Evolutionary conservation across 164 flowering plant species (phyloP).

Genomic region (Chimonanthus praecox): DNA sequence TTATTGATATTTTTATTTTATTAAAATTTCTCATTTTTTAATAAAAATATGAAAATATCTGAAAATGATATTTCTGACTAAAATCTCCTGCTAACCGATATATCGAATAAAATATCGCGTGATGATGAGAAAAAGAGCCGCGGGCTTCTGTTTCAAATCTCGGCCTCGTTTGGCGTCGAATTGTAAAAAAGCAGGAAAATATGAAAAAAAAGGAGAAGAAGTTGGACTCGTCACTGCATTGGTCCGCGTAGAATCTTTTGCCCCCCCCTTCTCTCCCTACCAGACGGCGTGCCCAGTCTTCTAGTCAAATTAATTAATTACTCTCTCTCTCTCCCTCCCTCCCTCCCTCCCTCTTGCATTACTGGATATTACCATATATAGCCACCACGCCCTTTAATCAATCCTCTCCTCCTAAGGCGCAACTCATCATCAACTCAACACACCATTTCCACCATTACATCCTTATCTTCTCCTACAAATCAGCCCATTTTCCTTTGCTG

Average conservation of each 20-base stretch:
- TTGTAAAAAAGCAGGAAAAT: background rate
- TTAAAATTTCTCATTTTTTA: no score
- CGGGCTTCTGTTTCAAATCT: background rate
- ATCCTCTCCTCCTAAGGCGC: background rate
- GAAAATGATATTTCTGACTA: no score
- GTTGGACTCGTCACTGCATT: background rate
- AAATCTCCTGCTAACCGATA: no score
- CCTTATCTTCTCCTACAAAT: no score
- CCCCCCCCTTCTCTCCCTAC: background rate
- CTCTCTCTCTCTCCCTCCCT: background rate
- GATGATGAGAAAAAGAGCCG: background rate
- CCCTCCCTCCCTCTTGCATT: background rate
- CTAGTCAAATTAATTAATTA: background rate
- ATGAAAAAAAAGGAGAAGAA: background rate
- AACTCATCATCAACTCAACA: background rate
- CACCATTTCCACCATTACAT: background rate
- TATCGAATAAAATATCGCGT: no score
- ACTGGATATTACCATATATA: no score
- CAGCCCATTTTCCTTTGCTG: background rate
- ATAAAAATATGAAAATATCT: no score
- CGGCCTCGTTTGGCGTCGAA: constrained; percentile 4
- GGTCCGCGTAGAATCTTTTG: background rate
- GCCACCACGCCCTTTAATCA: background rate
- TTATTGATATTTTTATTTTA: no score
- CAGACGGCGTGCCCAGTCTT: background rate